Evolutionary conservation across 495 filamentous ascomycete species (phyloP), one percentile per base, ranked within the genome.

Genomic region (Bombardia bombarda): DNA sequence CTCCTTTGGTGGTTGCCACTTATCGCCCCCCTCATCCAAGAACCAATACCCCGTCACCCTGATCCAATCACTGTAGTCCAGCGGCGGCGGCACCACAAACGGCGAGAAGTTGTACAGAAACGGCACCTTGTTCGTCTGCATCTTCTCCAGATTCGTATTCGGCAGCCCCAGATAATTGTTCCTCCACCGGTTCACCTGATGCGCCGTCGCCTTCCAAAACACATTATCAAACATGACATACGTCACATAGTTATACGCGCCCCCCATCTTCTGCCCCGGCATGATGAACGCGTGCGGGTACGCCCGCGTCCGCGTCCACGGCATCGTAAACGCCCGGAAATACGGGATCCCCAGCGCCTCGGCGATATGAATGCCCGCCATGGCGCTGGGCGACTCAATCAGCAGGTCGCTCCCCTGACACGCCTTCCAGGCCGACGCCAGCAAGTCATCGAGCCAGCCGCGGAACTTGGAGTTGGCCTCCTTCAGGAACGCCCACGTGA

Each of bases 231-330:
- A 95, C 79, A 95, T 86, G 43, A 95, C 85, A 55, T 98, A 98
- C 0, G 88, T 92, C 40, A 95, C 79, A 52, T 88, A 88, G 53
- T 98, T 98, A 71, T 93, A 98, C 0, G 78, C 80, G 23, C 92
- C 92, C 37, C 92, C 92, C 82, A 94, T 86, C 62, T 92, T 94
- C 51, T 86, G 80, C 40, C 90, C 85, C 9, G 87, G 87, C 26
- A 95, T 88, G n/a, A 87, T 84, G 66, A 98, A 98, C 5, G 92
- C 93, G 67, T 98, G 92, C 10, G 92, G 92, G 54, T 98, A 98
- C 3, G 93, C 87, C 38, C 93, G 73, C 18, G 92, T 98, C 33
- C 90, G 80, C 0, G 93, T 90, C 92, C 92, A 98, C 12, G 92
- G 93, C 92, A 98, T 98, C 14, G 90, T 92, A 62, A 98, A 98